phyloP scores from a whole-genome alignment of 2,329 filamentous ascomycete genomes.

The Gyromitra esculenta region DNA sequence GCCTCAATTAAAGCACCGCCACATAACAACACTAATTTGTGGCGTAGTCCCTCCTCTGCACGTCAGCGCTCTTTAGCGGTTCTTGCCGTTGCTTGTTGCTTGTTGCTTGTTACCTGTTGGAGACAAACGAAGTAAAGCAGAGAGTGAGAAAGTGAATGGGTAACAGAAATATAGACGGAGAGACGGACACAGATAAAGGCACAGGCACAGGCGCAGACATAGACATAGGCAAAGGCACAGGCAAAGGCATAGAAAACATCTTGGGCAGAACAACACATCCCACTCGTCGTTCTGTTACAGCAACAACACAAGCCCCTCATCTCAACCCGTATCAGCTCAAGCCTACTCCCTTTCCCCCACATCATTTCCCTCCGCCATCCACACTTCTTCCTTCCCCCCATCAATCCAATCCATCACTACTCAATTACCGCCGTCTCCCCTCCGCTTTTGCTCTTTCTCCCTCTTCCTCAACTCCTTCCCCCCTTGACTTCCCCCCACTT shows the following conservation, averaged over 20 bases:
- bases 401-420: constrained; percentile 40
- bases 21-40: neutral
- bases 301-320: constrained; percentile 54
- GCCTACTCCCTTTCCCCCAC: constrained; percentile 40
- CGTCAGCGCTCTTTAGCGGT: constrained; percentile 2
- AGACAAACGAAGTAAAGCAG: constrained; percentile 26
- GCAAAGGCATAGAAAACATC: constrained; percentile 31
- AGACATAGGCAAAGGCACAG: neutral
- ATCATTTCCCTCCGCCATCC: constrained; percentile 48
- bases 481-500: constrained; percentile 25
- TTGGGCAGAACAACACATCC: constrained; percentile 48
- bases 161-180: neutral
- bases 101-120: constrained; percentile 28
- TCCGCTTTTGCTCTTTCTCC: constrained; percentile 30
- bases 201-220: no score
- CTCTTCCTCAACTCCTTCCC: constrained; percentile 17
- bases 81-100: constrained; percentile 35
- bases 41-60: constrained; percentile 21
- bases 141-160: constrained; percentile 3
- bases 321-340: constrained; percentile 45
- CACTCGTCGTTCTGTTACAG: constrained; percentile 37
- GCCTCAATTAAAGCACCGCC: constrained; percentile 31
- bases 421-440: constrained; percentile 41
- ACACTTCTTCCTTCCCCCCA: constrained; percentile 19
- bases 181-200: no score